Base-by-base conservation (phyloP, 352 stramenopile species). In the Pythium utonaiense region DNA sequence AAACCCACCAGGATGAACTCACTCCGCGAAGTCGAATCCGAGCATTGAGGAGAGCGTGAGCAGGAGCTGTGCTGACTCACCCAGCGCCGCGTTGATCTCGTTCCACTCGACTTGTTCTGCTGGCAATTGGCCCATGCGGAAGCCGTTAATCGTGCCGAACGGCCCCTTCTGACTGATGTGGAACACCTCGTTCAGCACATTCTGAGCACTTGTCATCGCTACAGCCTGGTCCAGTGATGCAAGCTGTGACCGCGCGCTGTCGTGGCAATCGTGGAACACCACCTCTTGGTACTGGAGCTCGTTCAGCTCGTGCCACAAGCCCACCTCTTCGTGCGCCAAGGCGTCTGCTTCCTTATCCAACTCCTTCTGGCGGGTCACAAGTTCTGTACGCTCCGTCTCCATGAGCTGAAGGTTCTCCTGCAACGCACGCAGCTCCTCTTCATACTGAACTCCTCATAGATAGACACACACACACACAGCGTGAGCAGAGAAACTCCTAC, bases 101-200 rank as follows among this genome's bases (percentile, higher is more conserved):
- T 95, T 91, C 87, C 87, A 96, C 53, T 96, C 87, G 30, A 93
- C 70, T 6, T 83, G 67, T 13, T 74, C 65, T 1, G 66, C 74
- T 1, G 75, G 55, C 41, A 86, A 63, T 45, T 88, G 80, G 3
- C 87, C 87, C 61, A 96, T 71, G 19, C 83, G 75, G 60, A 96
- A 95, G 16, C 77, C 75, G 53, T 95, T 96, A 63, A 96, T 93
- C 24, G 80, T 93, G 21, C 80, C 87, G 62, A 93, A 93, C 13
- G 66, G 68, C 7, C 86, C 87, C 45, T 73, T 80, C 53, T 89
- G 74, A 9, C 77, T 70, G 59, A 96, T 95, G 36, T 71, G 62
- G 50, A 95, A 96, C 67, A 88, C 78, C 50, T 94, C 87, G 1
- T 67, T 80, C 13, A 91, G 61, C 31, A 91, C 73, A 38, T 90